Percentiles rank a stretch among this genome's conserved stretches.
Conservation (phyloP, 257 asterid species). For the Capsicum pubescens region DNA sequence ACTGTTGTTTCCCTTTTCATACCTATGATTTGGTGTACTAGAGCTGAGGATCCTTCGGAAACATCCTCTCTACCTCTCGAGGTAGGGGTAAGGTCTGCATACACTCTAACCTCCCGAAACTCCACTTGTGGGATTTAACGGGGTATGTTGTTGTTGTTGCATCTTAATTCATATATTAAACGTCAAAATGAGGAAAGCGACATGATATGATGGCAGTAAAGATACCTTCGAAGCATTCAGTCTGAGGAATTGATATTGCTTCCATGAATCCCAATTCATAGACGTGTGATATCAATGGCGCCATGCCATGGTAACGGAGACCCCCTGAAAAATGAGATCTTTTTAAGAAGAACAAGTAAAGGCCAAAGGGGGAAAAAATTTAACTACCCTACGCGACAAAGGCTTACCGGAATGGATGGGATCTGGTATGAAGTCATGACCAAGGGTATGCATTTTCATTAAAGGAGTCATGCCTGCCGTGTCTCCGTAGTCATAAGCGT, state of each 20-base stretch:
- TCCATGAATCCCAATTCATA: slow-evolving; percentile 80
- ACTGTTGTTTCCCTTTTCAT: no score
- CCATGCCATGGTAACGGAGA: slow-evolving; percentile 94
- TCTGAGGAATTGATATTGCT: slow-evolving; percentile 81
- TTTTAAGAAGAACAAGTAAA: not conserved
- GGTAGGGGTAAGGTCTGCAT: no score
- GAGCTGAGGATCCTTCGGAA: no score
- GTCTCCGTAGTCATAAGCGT: slow-evolving; percentile 92
- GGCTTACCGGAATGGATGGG: slow-evolving; percentile 87
- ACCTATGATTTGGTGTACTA: no score
- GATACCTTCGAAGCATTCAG: slow-evolving; percentile 83
- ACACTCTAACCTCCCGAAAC: no score
- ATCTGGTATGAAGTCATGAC: slow-evolving; percentile 90
- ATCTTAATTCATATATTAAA: not conserved
- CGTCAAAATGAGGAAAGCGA: not conserved
- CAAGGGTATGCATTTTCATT: slow-evolving; percentile 99
- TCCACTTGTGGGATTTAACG: no score
- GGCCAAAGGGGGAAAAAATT: not conserved
- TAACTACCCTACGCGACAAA: not conserved
- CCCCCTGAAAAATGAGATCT: slow-evolving; percentile 61
- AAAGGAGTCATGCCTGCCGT: slow-evolving; percentile 96
- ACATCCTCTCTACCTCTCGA: no score
- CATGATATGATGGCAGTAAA: not conserved
- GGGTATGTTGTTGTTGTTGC: no score
- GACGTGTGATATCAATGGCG: slow-evolving; percentile 89